Evolutionary conservation across 306 rosid species (phyloP).

Genomic region (Cucurbita moschata): DNA sequence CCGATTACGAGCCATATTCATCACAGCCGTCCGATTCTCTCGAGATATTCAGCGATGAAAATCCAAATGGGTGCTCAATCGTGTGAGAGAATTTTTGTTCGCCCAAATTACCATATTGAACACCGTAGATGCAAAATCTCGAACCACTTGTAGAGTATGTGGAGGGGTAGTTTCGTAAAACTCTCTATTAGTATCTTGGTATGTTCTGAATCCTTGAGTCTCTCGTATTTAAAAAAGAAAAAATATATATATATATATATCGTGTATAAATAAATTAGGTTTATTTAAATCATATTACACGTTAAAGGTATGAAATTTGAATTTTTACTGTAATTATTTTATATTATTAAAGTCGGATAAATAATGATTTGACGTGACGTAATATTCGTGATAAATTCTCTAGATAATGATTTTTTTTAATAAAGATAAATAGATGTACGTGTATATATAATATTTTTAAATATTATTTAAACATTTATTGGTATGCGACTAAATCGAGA

Average conservation of each 20-base stretch:
- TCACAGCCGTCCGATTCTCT: constrained; percentile 27
- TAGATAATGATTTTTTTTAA: too few relatives aligned
- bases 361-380: too few relatives aligned
- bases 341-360: too few relatives aligned
- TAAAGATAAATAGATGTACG: too few relatives aligned
- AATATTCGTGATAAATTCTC: too few relatives aligned
- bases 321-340: too few relatives aligned
- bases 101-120: not conserved
- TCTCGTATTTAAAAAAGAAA: not conserved
- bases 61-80: constrained; percentile 41
- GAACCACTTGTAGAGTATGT: not conserved
- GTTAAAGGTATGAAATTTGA: too few relatives aligned
- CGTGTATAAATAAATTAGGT: not conserved
- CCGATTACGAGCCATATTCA: not conserved
- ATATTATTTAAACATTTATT: too few relatives aligned
- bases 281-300: not conserved
- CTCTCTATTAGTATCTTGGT: not conserved
- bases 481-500: too few relatives aligned
- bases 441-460: too few relatives aligned
- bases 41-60: constrained; percentile 21
- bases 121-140: not conserved
- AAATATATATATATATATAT: too few relatives aligned
- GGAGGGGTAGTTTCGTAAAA: not conserved
- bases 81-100: constrained; percentile 21
- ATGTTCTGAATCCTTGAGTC: not conserved